phyloP scores from a whole-genome alignment of 768 basidiomycete species.

The Dentipellis sp. region DNA sequence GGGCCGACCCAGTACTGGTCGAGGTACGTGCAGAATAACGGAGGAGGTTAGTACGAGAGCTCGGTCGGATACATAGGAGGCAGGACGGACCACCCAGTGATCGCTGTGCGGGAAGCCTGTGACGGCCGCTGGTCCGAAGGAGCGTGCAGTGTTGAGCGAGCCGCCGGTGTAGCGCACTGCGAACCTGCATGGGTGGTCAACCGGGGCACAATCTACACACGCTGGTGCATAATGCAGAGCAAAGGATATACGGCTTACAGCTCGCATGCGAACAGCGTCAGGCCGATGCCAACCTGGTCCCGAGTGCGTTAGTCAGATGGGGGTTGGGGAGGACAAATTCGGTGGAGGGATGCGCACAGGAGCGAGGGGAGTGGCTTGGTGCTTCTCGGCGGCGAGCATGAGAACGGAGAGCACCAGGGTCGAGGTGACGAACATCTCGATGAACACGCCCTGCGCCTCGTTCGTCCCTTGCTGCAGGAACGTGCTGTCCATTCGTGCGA shows the following conservation, averaged over 20 bases:
- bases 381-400: constrained; percentile 69
- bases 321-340: neutral
- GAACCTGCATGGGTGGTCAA: constrained; percentile 28
- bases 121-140: constrained; percentile 63
- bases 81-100: constrained; percentile 54
- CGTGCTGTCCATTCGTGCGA: constrained; percentile 30
- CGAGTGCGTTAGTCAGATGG: constrained; percentile 2
- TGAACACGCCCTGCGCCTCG: constrained; percentile 52
- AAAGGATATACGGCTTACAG: constrained; percentile 29
- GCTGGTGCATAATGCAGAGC: neutral
- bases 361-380: constrained; percentile 54
- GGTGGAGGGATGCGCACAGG: constrained; percentile 34
- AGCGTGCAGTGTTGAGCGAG: constrained; percentile 57
- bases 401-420: constrained; percentile 53
- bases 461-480: constrained; percentile 36
- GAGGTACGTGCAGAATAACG: neutral
- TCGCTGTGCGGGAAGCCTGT: constrained; percentile 41
- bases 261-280: constrained; percentile 55
- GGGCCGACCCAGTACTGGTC: constrained; percentile 65
- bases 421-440: constrained; percentile 63
- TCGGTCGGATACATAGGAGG: neutral
- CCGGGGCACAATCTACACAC: neutral
- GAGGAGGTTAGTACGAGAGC: constrained; percentile 2
- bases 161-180: constrained; percentile 57
- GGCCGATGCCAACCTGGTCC: constrained; percentile 49